Evolutionary conservation across 768 basidiomycete genomes (phyloP).

Genomic region (Pleurotus ostreatus): DNA sequence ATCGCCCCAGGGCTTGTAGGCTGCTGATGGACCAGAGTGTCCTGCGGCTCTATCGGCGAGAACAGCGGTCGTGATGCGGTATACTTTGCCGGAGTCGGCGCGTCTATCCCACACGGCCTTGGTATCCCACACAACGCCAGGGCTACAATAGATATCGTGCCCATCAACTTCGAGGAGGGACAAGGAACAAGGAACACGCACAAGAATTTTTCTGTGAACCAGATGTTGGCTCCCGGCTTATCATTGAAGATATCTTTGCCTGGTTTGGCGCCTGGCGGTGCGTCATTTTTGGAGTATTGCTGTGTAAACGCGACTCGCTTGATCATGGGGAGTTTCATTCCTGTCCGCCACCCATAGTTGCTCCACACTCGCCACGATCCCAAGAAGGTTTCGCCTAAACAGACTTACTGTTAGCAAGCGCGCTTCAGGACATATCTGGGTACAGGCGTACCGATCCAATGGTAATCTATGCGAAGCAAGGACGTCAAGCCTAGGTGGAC

Average conservation of each 20-base stretch:
- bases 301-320: slow-evolving; percentile 1
- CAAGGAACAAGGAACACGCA: background rate
- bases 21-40: background rate
- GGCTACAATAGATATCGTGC: background rate
- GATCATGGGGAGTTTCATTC: background rate
- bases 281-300: background rate
- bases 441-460: background rate
- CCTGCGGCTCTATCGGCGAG: background rate
- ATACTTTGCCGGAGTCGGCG: background rate
- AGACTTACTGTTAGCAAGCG: background rate
- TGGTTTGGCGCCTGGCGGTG: background rate
- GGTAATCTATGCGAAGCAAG: background rate
- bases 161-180: too few relatives aligned
- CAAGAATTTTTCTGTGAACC: slow-evolving; percentile 4
- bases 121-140: slow-evolving; percentile 3
- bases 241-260: slow-evolving; percentile 5
- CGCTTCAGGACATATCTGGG: background rate
- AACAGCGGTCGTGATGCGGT: background rate
- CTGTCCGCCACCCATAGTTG: background rate
- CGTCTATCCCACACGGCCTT: background rate
- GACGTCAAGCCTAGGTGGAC: background rate
- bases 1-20: slow-evolving; percentile 1
- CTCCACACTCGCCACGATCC: slow-evolving; percentile 5
- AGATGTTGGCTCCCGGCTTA: slow-evolving; percentile 3
- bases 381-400: background rate